Evolutionary conservation across 176 grass and related monocot species (phyloP), one percentile per base, ranked within the genome.

Genomic region (Avena atlantica): DNA sequence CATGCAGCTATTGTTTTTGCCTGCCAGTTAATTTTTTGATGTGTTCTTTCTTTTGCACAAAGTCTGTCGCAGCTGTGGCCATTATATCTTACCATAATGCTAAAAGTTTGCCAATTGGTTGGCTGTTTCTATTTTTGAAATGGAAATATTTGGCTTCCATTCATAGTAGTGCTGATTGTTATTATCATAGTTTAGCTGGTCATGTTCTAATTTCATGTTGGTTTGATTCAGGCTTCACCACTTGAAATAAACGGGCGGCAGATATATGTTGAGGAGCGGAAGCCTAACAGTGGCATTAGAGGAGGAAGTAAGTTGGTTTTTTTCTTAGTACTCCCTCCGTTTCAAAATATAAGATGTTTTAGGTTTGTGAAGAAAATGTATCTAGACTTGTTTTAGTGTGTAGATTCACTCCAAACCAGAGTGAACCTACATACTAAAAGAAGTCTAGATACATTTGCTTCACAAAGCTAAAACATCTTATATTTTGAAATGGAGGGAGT

Each of bases 251-350:
- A 93, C 21, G 93, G 95, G n/a, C 84, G 93, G 27, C 78, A 91
- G 88, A 91, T 97, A 87, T 94, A 97, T 87, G 95, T 97, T 4
- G 95, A 97, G 89, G 92, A 97, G 82, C 83, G 95, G 85, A 97
- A 90, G 49, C 91, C 89, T 86, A 94, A 92, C 85, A 94, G 89
- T 70, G 92, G 92, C 61, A 83, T 90, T 60, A 86, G 91, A 89
- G 89, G 95, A 76, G 93, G 95, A 84, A 95, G 95, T 97, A 88
- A 86, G 91, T 88, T 74, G 3, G 6, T 84, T 56, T 69, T 76
- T 66, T 49, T 60, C 40, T 25, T 64, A 11, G 13, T 31, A 31
- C 31, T 31, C 31, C 31, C 31, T 31, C 31, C 31, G 31, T 31
- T 31, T 31, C 31, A 31, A 31, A 31, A 31, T 31, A 31, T 31